Evolutionary conservation across 169 alveolate species (phyloP), one percentile per base, ranked within the genome.

Genomic region (Eimeria falciformis): DNA sequence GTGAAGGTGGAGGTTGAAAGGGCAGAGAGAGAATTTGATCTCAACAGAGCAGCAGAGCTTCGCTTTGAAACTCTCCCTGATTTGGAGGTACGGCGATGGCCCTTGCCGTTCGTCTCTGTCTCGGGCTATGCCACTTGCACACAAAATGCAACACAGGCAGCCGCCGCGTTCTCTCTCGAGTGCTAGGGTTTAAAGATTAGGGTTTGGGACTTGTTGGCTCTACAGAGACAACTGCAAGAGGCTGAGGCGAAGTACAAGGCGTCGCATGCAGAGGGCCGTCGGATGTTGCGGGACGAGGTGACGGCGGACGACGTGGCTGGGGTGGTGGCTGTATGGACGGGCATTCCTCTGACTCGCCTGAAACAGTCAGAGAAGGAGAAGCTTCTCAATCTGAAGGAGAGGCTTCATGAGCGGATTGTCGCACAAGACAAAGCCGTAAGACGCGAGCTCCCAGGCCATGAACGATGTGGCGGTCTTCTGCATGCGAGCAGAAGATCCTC

Each of bases 41-140:
- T 96, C 17, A 96, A 96, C 82, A 85, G 90, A 29, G 98, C 98
- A 3, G 98, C 98, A 3, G 98, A 96, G 92, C 95, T 96, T 21
- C 88, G 98, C 17, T 96, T 96, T 84, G 98, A 96, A 79, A 96
- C 98, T 12, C 89, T 96, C 43, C 98, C 98, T 0, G 98, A 96
- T 40, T 90, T 96, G 88, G 98, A 96, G 79, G 95, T 93, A 65
- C 96, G n/a, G n/a, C n/a, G n/a, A 62, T 29, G 25, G 1, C 75
- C 75, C 75, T 25, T 1, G 12, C 25, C 75, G 25, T 62, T 62
- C 9, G 25, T 11, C 12, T 0, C 25, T 62, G 33, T n/a, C 9
- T 62, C 12, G 0, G 62, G 62, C 18, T 50, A 12, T 50, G n/a
- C n/a, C n/a, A n/a, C n/a, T n/a, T n/a, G n/a, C n/a, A n/a, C n/a